These are phyloP conservation scores for Malus asiatica DNA, from an alignment of 306 rosid species.

Conservation along the genomic window DNA sequence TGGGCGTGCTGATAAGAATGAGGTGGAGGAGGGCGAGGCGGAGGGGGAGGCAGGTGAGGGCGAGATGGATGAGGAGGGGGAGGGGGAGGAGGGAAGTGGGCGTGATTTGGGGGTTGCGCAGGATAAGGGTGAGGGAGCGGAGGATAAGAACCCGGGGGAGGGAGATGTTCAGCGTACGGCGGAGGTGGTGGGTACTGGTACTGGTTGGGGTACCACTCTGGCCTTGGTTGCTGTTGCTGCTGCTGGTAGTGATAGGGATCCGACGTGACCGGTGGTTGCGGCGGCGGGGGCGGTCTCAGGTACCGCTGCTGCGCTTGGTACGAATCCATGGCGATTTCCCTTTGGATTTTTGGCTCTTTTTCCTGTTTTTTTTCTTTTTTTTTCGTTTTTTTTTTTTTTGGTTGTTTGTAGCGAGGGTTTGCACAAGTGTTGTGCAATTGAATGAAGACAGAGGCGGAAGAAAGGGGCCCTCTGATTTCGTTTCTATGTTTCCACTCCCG, in stretches of 20 bases:
- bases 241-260: slow-evolving; percentile 61
- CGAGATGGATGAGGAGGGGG: slow-evolving; percentile 30
- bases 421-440: no score
- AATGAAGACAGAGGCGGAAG: no score
- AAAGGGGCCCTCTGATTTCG: no score
- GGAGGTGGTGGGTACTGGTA: slow-evolving; percentile 72
- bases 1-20: slow-evolving; percentile 55
- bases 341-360: neutral
- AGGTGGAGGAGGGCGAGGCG: slow-evolving; percentile 26
- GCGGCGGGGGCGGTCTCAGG: slow-evolving; percentile 46
- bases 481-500: no score
- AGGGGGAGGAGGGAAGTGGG: slow-evolving; percentile 44
- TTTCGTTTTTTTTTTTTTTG: no score
- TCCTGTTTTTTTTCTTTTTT: no score
- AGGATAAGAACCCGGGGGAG: slow-evolving; percentile 47
- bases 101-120: slow-evolving; percentile 33
- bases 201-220: slow-evolving; percentile 61
- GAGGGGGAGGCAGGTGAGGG: slow-evolving; percentile 34
- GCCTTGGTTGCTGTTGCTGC: slow-evolving; percentile 42
- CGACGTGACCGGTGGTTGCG: slow-evolving; percentile 36
- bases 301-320: slow-evolving; percentile 58
- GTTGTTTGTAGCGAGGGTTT: neutral
- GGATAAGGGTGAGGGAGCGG: slow-evolving; percentile 39
- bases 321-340: slow-evolving; percentile 43
- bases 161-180: slow-evolving; percentile 30